Evolutionary conservation across 2,329 filamentous ascomycete genomes (phyloP), one percentile per base, ranked within the genome.

Genomic region (Alternaria novae-zelandiae): DNA sequence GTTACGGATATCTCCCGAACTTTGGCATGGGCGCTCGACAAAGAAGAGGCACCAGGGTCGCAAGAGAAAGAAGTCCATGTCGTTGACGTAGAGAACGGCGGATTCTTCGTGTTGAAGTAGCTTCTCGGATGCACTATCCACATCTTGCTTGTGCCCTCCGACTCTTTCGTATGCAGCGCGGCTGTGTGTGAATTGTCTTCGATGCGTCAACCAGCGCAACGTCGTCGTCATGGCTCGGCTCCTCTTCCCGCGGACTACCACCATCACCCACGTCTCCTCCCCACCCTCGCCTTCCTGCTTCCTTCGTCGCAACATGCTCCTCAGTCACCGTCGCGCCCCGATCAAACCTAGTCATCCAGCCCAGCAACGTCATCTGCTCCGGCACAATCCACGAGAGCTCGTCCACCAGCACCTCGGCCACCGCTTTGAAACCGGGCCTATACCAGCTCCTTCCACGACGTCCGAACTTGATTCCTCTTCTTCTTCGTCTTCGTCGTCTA

Each of bases 321-420:
- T 54, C 28, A 25, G 57, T 26, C 23, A 59, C 57, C 28, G 28
- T 59, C n/a, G 49, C 57, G 43, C 50, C 43, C 57, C 23, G 20
- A 59, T 44, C 50, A 12, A 54, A 54, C 43, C 50, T 59, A 12
- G 50, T 54, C 21, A 59, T 58, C 32, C 8, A 21, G 32, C 23
- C 56, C 23, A 58, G 46, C 46, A 23, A 51, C 56, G n/a, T 58
- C 11, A 51, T 25, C 56, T 58, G 30, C 56, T 58, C 56, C 46
- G 32, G n/a, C 23, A 51, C 56, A 30, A 58, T 32, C 46, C 32
- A 58, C 46, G 4, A 45, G 8, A 58, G 46, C 56, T 58, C 56
- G 56, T 51, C 46, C 32, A 58, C 46, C n/a, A 45, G 56, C 46
- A 58, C 56, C 32, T 58, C 55, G 32, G 46, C 55, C 23, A 28